These are phyloP conservation scores for Lasiodiplodia theobromae DNA, from an alignment of 2,329 filamentous ascomycete species.

Conservation along the genomic window DNA sequence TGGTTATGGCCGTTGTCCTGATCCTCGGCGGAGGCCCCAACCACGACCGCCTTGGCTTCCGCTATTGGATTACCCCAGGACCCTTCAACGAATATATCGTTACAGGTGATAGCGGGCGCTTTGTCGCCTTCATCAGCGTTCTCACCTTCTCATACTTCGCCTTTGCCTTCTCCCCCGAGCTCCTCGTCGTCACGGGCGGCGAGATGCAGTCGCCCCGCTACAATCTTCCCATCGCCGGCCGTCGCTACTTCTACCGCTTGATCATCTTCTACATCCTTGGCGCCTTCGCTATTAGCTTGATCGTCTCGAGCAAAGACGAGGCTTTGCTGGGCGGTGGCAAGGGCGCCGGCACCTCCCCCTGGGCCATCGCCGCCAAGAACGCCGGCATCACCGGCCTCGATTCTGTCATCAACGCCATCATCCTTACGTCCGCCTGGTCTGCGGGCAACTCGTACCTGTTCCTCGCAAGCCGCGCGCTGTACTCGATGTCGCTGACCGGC, in stretches of 20 bases:
- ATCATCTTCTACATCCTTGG: constrained; percentile 58
- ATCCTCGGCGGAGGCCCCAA: constrained; percentile 55
- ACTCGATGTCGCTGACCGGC: constrained; percentile 61
- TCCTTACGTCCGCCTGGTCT: constrained; percentile 62
- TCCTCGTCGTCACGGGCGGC: constrained; percentile 57
- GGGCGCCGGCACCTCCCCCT: constrained; percentile 64
- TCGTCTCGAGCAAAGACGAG: constrained; percentile 60
- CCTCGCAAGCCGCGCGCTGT: constrained; percentile 60
- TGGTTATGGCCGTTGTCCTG: constrained; percentile 56
- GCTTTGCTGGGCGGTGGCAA: constrained; percentile 47
- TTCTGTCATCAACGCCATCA: constrained; percentile 64
- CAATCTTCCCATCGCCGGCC: constrained; percentile 60
- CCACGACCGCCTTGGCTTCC: constrained; percentile 52
- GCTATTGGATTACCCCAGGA: constrained; percentile 49
- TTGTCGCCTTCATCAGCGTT: constrained; percentile 41
- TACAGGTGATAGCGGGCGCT: constrained; percentile 38
- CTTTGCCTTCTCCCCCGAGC: constrained; percentile 48
- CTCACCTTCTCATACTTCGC: constrained; percentile 56
- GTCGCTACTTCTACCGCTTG: constrained; percentile 62
- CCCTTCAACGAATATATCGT: constrained; percentile 41
- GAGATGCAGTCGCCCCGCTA: constrained; percentile 55
- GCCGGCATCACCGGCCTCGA: constrained; percentile 61
- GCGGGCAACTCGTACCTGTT: constrained; percentile 64
- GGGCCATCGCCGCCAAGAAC: constrained; percentile 68
- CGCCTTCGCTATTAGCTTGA: constrained; percentile 63